Conservation (phyloP, 202 grass and related monocot genomes). For the Hordeum pubiflorum region DNA sequence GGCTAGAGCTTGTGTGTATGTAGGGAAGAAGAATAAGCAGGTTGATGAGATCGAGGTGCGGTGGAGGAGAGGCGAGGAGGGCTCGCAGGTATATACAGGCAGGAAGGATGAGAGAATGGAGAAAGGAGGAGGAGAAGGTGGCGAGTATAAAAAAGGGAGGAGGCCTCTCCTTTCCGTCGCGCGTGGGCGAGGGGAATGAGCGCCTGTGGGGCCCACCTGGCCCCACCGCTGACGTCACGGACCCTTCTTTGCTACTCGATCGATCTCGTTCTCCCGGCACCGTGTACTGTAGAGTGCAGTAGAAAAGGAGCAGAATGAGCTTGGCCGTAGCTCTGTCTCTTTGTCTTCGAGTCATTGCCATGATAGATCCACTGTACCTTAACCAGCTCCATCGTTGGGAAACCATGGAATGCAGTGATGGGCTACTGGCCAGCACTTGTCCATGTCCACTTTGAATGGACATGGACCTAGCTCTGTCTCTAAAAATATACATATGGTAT, state of each 20-base stretch:
- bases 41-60: conserved; percentile 9
- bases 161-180: conserved; percentile 41
- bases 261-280: background rate
- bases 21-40: conserved; percentile 16
- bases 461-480: background rate
- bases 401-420: background rate
- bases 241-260: background rate
- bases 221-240: conserved; percentile 23
- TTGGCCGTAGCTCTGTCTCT: background rate
- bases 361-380: background rate
- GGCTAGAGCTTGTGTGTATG: background rate
- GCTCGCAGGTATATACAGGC: conserved; percentile 9
- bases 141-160: conserved; percentile 39
- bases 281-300: conserved; percentile 13
- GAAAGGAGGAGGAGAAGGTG: conserved; percentile 36
- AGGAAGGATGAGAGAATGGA: conserved; percentile 10
- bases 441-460: background rate
- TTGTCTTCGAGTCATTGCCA: background rate
- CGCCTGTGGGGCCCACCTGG: background rate
- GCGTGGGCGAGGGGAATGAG: conserved; percentile 54
- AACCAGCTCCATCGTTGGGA: background rate
- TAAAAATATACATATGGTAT: background rate
- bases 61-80: background rate
- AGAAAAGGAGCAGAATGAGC: conserved; percentile 4
- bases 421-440: conserved; percentile 11